Evolutionary conservation across 148 eudicot genomes (phyloP).

Genomic region (Rhododendron ovatum): DNA sequence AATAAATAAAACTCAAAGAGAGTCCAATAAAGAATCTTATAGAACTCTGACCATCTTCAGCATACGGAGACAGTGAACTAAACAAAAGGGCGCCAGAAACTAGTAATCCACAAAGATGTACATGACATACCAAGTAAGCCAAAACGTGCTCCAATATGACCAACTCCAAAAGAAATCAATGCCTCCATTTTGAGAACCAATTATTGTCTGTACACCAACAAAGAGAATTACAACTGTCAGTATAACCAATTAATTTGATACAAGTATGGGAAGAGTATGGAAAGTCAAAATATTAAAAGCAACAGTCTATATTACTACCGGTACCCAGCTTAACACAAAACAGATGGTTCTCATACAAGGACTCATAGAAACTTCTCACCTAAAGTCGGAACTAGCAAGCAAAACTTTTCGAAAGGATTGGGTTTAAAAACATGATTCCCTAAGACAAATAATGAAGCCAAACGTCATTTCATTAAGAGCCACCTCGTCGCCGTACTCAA

Average conservation of each 20-base stretch:
- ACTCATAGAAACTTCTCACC: not conserved
- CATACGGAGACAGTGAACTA: not conserved
- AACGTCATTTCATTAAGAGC: not conserved
- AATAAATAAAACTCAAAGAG: not conserved
- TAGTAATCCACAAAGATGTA: not conserved
- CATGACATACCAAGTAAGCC: constrained; percentile 81
- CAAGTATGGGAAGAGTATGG: not conserved
- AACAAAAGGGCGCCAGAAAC: not conserved
- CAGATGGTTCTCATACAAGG: not conserved
- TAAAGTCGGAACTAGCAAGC: not conserved
- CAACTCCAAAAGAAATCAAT: constrained; percentile 89
- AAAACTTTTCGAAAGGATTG: not conserved
- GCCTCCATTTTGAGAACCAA: constrained; percentile 56
- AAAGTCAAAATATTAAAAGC: not conserved
- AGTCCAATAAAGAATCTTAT: not conserved
- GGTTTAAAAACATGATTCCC: not conserved
- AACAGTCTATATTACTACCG: not conserved
- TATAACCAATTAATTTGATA: not conserved
- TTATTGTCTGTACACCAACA: constrained; percentile 57
- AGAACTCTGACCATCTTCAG: not conserved
- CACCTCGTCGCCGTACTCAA: not conserved
- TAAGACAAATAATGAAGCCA: not conserved
- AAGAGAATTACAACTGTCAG: not conserved
- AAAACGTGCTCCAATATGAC: constrained; percentile 98
- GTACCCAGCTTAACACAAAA: not conserved